A percentile compares a stretch with the other conserved stretches of the same genome.
phyloP scores from a whole-genome alignment of 164 flowering plant genomes.

The Tetracentron sinense region DNA sequence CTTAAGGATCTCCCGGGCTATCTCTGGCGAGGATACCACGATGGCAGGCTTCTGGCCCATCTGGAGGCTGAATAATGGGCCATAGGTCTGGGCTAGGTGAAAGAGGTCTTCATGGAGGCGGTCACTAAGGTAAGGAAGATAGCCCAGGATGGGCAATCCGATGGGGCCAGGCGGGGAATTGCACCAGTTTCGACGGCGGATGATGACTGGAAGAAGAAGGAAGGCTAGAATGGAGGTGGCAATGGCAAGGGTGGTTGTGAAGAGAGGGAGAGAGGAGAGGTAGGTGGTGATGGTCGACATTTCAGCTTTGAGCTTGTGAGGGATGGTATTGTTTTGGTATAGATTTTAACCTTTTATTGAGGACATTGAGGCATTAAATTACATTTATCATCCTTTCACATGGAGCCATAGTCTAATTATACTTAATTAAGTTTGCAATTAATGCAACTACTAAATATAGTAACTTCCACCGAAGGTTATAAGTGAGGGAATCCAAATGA shows the following conservation, averaged over 20 bases:
- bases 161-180: slow-evolving; percentile 29
- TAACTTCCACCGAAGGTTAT: no score
- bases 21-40: slow-evolving; percentile 30
- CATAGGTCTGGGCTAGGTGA: slow-evolving; percentile 20
- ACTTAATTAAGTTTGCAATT: no score
- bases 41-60: slow-evolving; percentile 32
- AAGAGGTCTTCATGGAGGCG: slow-evolving; percentile 29
- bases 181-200: slow-evolving; percentile 21
- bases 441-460: no score
- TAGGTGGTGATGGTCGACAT: neutral
- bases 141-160: slow-evolving; percentile 28
- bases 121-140: slow-evolving; percentile 25
- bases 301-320: no score
- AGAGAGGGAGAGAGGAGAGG: slow-evolving; percentile 8
- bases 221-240: slow-evolving; percentile 6
- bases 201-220: slow-evolving; percentile 9
- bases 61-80: slow-evolving; percentile 25
- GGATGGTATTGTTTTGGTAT: no score
- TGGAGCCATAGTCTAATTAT: no score
- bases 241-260: slow-evolving; percentile 1
- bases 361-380: no score
- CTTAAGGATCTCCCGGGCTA: slow-evolving; percentile 25
- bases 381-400: no score
- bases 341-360: no score
- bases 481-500: no score